Conservation (phyloP, 176 grass and related monocot species). For the Avena sativa region DNA sequence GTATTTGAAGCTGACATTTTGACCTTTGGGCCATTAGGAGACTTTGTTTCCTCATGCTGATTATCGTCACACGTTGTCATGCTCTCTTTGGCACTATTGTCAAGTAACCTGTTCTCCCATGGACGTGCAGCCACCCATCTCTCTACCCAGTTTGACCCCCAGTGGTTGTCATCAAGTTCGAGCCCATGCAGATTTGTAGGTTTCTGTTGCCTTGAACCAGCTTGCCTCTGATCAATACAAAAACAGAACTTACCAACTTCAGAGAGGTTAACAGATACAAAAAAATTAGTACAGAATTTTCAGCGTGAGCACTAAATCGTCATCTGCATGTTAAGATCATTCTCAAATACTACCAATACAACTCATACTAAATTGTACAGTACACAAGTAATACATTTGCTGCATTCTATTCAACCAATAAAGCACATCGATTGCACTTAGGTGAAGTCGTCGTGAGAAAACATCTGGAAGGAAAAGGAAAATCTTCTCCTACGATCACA, state of each 20-base stretch:
- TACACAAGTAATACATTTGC: not conserved
- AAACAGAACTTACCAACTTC: constrained; percentile 22
- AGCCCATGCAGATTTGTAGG: constrained; percentile 46
- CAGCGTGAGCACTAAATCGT: not conserved
- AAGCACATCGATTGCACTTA: not conserved
- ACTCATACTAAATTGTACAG: not conserved
- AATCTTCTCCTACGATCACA: constrained; percentile 8
- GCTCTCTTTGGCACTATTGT: constrained; percentile 71
- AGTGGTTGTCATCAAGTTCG: constrained; percentile 68
- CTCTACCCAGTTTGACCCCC: constrained; percentile 99
- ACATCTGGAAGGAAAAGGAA: not conserved
- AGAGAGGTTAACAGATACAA: constrained; percentile 22
- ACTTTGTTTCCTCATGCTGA: constrained; percentile 54
- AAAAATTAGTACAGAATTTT: constrained; percentile 12
- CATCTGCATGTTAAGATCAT: constrained; percentile 24
- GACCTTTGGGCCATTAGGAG: constrained; percentile 45
- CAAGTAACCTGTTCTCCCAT: constrained; percentile 94
- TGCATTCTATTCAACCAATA: not conserved
- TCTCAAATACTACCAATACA: not conserved
- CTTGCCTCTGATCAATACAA: constrained; percentile 77
- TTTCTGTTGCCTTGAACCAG: constrained; percentile 77
- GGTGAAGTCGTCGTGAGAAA: not conserved
- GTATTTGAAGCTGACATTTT: constrained; percentile 47
- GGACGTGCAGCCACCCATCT: constrained; percentile 98
- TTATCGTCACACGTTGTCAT: constrained; percentile 47